Evolutionary conservation across 2,329 filamentous ascomycete species (phyloP), one percentile per base, ranked within the genome.

Genomic region (Diaporthe destruens): DNA sequence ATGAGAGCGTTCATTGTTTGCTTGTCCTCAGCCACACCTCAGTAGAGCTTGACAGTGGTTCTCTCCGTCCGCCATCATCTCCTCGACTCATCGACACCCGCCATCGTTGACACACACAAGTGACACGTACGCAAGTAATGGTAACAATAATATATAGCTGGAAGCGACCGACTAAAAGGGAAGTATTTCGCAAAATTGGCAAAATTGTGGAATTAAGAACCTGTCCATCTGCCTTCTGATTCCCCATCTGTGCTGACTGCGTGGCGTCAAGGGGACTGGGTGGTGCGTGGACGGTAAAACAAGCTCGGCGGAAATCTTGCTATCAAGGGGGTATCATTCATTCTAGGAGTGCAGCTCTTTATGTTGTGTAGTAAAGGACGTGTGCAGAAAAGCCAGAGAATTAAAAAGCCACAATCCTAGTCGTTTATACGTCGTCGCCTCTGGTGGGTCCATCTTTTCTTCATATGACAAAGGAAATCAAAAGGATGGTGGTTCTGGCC

Each of bases 311-410:
- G 49, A 70, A 61, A 39, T 55, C 49, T 65, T 73, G 68, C 68
- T 71, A 56, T 67, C 57, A 71, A 71, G 25, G 72, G 76, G 76
- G 76, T 77, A 77, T 77, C 75, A 77, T 77, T 77, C 76, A 77
- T 77, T 77, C 76, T 77, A 77, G 74, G 73, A 57, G 59, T 71
- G 57, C 59, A 65, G 71, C 71, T 69, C 32, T 67, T 67, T 39
- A 61, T 63, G 53, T 63, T 53, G 36, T 66, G 32, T 29, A 63
- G 25, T 51, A 44, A 49, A 65, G 42, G 23, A 72, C 61, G 32
- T 53, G 25, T 53, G 29, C 63, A 56, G 20, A 56, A 71, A 36
- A 56, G 42, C 23, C 59, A 71, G 18, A 47, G 49, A 70, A 69
- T 8, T 23, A 53, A 68, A 47, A 47, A 44, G 36, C 59, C 61